phyloP scores from a whole-genome alignment of 345 rosid genomes.

The Hypericum androsaemum region DNA sequence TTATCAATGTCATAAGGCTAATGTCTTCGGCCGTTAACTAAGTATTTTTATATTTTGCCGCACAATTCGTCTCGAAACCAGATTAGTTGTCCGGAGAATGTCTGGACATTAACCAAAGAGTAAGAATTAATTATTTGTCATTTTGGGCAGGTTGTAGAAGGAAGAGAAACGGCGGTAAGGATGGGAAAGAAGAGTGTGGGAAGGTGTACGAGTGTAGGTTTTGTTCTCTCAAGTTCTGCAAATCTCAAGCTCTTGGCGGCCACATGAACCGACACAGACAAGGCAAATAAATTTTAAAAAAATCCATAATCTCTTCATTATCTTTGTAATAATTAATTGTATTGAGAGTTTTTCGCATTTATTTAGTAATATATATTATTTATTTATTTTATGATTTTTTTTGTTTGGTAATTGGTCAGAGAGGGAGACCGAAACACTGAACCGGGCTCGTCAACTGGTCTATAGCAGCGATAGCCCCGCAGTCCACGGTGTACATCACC shows the following conservation, averaged over 20 bases:
- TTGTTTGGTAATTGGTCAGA: constrained; percentile 37
- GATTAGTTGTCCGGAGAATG: no score
- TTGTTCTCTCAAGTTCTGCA: constrained; percentile 99
- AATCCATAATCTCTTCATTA: no score
- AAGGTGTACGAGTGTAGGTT: constrained; percentile 96
- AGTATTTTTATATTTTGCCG: no score
- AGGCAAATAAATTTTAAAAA: constrained; percentile 37
- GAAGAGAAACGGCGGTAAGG: constrained; percentile 60
- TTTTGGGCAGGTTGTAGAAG: constrained; percentile 29
- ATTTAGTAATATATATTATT: background rate
- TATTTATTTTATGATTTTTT: constrained; percentile 24
- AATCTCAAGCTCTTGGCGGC: constrained; percentile 99
- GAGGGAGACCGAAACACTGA: constrained; percentile 96
- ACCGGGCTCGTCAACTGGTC: constrained; percentile 96
- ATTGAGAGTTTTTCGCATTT: background rate
- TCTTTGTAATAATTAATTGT: no score
- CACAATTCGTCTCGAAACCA: no score
- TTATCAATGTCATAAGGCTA: no score
- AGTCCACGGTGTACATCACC: constrained; percentile 15
- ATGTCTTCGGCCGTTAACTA: no score
- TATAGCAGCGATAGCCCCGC: constrained; percentile 59
- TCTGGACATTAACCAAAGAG: no score
- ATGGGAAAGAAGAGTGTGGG: constrained; percentile 79
- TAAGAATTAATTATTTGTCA: no score
- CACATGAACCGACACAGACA: constrained; percentile 99